Base-by-base conservation (phyloP, 768 basidiomycete genomes). In the Thelephora aurantiotincta region DNA sequence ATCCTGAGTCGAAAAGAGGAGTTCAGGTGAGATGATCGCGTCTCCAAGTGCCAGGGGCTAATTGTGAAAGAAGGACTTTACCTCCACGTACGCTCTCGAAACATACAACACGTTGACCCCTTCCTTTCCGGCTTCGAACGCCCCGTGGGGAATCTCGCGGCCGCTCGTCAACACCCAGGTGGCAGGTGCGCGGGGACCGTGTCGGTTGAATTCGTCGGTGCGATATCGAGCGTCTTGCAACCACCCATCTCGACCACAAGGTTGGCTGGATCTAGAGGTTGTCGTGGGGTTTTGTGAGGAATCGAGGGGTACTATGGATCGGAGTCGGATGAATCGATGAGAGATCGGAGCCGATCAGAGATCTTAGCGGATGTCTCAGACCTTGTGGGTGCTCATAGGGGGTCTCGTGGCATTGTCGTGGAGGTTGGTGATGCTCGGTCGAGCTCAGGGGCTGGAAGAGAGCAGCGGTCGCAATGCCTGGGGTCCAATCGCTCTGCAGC, bases 151-250 rank as follows among this genome's bases (percentile, higher is more conserved):
- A 49, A 85, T 80, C 33, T 68, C 57, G 55, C 65, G 75, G 45
- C 80, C 80, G 36, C 75, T 63, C 35, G 66, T 72, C 44, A 78
- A 67, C 33, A 82, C 54, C 84, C 84, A 88, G 18, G 73, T 74
- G 11, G 69, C 67, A 2, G 80, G 77, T 1, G 58, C 67, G 0
- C 59, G 57, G 16, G 69, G 68, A 0, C 71, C 72, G 16, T 69
- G 59, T 11, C 56, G 55, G 53, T 66, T 59, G 65, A 68, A 81
- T 9, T 68, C 61, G 5, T 66, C 60, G 11, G 78, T 75, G 50
- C 77, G 76, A n/a, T 42, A 48, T 52, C 72, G 66, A 4, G 82
- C 78, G 0, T 78, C 80, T 5, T 63, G 52, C 18, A 75, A 37
- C 83, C 84, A 86, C 30, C 67, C 67, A 48, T 63, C 60, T 18